A percentile compares a stretch with the other conserved stretches of the same genome.
Conservation (phyloP, 2,329 filamentous ascomycete genomes). For the Calonectria pseudoreteaudii region DNA sequence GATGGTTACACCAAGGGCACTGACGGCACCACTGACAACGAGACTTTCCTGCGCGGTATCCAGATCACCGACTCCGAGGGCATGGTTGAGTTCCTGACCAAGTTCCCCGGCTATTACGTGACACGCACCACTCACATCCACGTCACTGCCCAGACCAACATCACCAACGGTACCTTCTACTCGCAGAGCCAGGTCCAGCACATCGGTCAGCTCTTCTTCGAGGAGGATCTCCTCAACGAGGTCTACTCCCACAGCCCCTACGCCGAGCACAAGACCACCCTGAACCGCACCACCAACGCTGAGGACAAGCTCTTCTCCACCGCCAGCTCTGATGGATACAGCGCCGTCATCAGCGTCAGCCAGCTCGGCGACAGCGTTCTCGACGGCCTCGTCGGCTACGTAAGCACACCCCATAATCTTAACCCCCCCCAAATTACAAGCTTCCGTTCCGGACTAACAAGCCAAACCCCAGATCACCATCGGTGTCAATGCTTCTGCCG, state of each 20-base stretch:
- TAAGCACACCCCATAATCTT: too few species aligned
- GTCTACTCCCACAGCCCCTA: conserved; percentile 14
- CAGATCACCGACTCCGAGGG: conserved; percentile 23
- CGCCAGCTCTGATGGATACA: conserved; percentile 15
- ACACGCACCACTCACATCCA: conserved; percentile 27
- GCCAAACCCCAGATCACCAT: neutral
- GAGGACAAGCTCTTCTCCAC: conserved; percentile 10
- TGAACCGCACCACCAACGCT: conserved; percentile 20
- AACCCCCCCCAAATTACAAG: too few species aligned
- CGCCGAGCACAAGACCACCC: conserved; percentile 3
- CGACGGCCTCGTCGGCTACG: conserved; percentile 20
- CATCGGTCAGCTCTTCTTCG: conserved; percentile 22
- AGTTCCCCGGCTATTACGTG: conserved; percentile 26
- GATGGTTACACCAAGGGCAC: conserved; percentile 7
- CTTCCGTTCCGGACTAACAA: neutral
- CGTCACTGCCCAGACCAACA: conserved; percentile 22
- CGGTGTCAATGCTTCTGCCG: conserved; percentile 17
- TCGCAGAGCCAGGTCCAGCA: conserved; percentile 21
- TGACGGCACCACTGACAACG: conserved; percentile 19
- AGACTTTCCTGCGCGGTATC: conserved; percentile 21
- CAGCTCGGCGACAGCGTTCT: conserved; percentile 16
- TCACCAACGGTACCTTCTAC: conserved; percentile 21
- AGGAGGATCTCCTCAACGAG: conserved; percentile 16
- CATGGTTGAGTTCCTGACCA: conserved; percentile 25
- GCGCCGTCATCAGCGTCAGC: conserved; percentile 20